These are phyloP conservation scores for Capsicum baccatum DNA, from an alignment of 257 asterid species.

Conservation along the genomic window DNA sequence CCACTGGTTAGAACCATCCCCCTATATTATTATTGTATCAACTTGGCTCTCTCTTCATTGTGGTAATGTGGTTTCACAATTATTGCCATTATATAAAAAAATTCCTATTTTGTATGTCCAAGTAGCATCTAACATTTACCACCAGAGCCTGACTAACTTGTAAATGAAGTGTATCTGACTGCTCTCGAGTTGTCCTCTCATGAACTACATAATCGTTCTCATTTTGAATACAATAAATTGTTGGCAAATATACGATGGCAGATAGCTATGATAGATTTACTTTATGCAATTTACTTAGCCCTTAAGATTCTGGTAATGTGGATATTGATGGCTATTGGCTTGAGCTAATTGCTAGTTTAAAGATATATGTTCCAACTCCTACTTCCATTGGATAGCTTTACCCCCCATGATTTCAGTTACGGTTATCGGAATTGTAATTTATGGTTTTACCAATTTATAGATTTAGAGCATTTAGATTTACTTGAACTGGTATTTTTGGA, in stretches of 20 bases:
- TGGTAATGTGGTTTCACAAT: slow-evolving; percentile 17
- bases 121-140: not conserved
- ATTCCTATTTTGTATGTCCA: not conserved
- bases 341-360: not conserved
- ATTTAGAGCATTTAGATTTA: not conserved
- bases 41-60: slow-evolving; percentile 9
- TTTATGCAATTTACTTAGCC: not conserved
- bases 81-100: not conserved
- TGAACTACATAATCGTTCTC: not conserved
- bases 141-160: not conserved
- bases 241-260: not conserved
- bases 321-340: not conserved
- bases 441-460: not conserved
- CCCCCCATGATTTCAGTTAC: not conserved
- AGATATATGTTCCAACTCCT: not conserved
- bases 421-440: not conserved
- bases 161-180: not conserved
- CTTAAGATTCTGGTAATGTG: not conserved
- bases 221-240: not conserved
- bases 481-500: slow-evolving; percentile 17
- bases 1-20: slow-evolving; percentile 59
- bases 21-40: not conserved
- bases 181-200: not conserved
- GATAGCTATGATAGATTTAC: not conserved
- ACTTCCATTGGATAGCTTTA: not conserved